Evolutionary conservation across 768 basidiomycete species (phyloP).

Genomic region (Boletus subparvulus): DNA sequence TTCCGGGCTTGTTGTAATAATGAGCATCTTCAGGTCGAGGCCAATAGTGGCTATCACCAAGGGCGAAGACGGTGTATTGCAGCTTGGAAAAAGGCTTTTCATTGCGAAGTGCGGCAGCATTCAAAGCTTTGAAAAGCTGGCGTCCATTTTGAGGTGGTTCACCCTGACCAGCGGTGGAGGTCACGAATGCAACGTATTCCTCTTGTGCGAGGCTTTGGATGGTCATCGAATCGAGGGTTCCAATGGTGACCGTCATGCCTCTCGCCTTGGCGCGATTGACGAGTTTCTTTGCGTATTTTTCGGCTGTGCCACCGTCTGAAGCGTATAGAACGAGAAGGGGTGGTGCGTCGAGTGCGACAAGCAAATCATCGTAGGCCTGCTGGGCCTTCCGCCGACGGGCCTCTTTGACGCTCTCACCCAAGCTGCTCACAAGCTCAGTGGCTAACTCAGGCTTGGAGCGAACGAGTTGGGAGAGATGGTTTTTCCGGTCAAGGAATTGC

Average conservation of each 20-base stretch:
- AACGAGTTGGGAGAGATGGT: constrained; percentile 92
- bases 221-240: constrained; percentile 78
- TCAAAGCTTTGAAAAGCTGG: constrained; percentile 82
- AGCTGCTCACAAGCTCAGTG: constrained; percentile 74
- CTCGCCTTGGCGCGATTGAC: constrained; percentile 79
- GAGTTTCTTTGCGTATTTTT: constrained; percentile 92
- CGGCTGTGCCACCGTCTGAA: constrained; percentile 93
- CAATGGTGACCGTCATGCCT: constrained; percentile 72
- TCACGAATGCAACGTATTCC: constrained; percentile 78
- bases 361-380: constrained; percentile 79
- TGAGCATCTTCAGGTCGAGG: constrained; percentile 94
- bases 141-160: constrained; percentile 97
- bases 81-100: constrained; percentile 62
- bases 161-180: constrained; percentile 94
- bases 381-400: constrained; percentile 80
- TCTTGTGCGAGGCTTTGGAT: constrained; percentile 75
- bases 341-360: constrained; percentile 83
- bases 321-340: constrained; percentile 90
- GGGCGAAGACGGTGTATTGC: constrained; percentile 82
- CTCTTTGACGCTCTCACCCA: constrained; percentile 82
- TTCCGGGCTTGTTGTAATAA: constrained; percentile 96
- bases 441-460: constrained; percentile 79
- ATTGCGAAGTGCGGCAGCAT: constrained; percentile 51
- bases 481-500: constrained; percentile 93
- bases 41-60: constrained; percentile 99